Evolutionary conservation across 2,329 filamentous ascomycete genomes (phyloP), one percentile per base, ranked within the genome.

Genomic region (Dichotomopilus funicola): DNA sequence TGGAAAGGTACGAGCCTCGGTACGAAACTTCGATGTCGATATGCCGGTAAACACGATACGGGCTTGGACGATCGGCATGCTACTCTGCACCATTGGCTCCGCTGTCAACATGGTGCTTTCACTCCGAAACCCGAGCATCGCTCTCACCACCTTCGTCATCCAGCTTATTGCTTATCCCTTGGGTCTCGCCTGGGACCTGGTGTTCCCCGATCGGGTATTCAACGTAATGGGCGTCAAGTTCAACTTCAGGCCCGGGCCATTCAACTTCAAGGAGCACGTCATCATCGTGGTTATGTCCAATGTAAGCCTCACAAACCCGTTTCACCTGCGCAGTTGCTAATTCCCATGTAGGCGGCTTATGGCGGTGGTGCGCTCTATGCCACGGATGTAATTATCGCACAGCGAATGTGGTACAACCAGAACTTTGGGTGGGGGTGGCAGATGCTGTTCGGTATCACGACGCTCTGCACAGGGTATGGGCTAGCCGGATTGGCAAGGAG

Each of bases 241-340:
- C 66, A 82, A 81, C 61, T 70, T 83, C 37, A 76, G 76, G 57
- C 75, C 80, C 0, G 79, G 79, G 13, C 77, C 74, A 19, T 84
- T 83, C 70, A 84, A 82, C 68, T 78, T 76, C 67, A 84, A 83
- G 70, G 81, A 84, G 64, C 80, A 83, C 63, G 78, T 81, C 50
- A 70, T 83, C 41, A 81, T 83, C 61, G 80, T 82, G 31, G 78
- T 81, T 66, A 85, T 85, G 81, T 82, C 81, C 1, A 83, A 83
- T 66, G 81, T 82, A 63, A 70, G 78, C 68, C 27, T 10, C 11
- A 6, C 10, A 12, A n/a, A 6, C 7, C 43, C 36, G 34, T 27
- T 6, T 31, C 3, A 11, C 42, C 9, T 42, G 27, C 7, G 5
- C 9, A 6, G 4, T 47, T 44, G 31, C 57, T 66, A 35, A 65